phyloP scores from a whole-genome alignment of 768 basidiomycete genomes.

The Agaricus subrufescens region DNA sequence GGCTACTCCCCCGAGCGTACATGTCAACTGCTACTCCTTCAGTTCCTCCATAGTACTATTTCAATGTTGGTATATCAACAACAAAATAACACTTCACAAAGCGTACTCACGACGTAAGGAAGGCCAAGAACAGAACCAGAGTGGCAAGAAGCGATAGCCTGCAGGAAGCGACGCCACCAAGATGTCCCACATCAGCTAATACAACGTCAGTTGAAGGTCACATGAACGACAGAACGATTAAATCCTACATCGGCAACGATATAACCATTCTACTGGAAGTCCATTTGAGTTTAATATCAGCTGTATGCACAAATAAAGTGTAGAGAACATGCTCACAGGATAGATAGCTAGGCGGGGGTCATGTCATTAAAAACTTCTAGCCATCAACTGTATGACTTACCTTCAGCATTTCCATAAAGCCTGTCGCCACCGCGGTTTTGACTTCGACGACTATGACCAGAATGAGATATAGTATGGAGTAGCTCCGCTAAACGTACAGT shows the following conservation, averaged over 20 bases:
- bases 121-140: constrained; percentile 83
- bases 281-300: constrained; percentile 26
- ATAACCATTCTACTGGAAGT: constrained; percentile 55
- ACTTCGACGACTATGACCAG: constrained; percentile 92
- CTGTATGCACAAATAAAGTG: not conserved
- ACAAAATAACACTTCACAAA: not conserved
- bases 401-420: constrained; percentile 80
- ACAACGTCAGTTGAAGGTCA: not conserved
- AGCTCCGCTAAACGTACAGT: constrained; percentile 46
- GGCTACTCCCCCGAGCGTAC: too few relatives aligned
- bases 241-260: constrained; percentile 87
- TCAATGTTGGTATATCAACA: not conserved
- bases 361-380: not conserved
- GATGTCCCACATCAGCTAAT: constrained; percentile 66
- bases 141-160: constrained; percentile 88
- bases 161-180: constrained; percentile 78
- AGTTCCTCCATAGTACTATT: constrained; percentile 89
- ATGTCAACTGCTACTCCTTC: constrained; percentile 29
- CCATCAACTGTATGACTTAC: constrained; percentile 23
- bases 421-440: constrained; percentile 82
- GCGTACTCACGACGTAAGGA: constrained; percentile 52
- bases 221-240: not conserved
- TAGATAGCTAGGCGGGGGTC: constrained; percentile 61
- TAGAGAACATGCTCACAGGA: constrained; percentile 55
- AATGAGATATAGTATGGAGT: constrained; percentile 23